Conservation (phyloP, 2,329 filamentous ascomycete genomes). For the Rutstroemia sp. region DNA sequence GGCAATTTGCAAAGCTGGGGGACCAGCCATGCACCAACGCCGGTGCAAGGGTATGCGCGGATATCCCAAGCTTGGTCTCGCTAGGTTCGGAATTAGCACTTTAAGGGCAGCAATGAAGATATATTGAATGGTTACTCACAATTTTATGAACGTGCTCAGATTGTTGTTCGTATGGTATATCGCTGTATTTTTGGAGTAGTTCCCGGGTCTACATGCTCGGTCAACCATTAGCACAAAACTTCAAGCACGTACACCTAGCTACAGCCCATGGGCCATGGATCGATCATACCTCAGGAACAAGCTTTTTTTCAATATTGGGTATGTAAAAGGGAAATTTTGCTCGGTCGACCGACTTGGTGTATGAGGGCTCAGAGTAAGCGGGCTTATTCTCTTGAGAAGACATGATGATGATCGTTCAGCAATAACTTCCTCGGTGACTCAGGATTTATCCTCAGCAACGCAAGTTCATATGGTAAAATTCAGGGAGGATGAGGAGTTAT, state of each 20-base stretch:
- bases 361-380: not conserved
- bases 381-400: not conserved
- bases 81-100: not conserved
- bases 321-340: conserved; percentile 1
- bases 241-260: not conserved
- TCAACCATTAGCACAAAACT: not conserved
- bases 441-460: not conserved
- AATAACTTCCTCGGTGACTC: not conserved
- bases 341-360: not conserved
- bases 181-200: not conserved
- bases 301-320: not conserved
- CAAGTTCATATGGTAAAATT: too few species aligned
- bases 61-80: conserved; percentile 16
- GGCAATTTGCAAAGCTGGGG: conserved; percentile 10
- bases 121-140: not conserved
- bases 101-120: not conserved
- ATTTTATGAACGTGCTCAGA: not conserved
- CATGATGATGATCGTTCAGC: not conserved
- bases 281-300: not conserved
- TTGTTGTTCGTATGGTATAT: not conserved
- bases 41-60: conserved; percentile 15
- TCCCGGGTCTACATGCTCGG: not conserved
- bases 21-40: conserved; percentile 16
- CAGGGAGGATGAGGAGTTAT: too few species aligned
- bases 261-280: not conserved